A percentile compares a stretch with the other conserved stretches of the same genome.
These are phyloP conservation scores for Dendrobium chrysotoxum DNA, from an alignment of 106 monocot species.

Conservation along the genomic window DNA sequence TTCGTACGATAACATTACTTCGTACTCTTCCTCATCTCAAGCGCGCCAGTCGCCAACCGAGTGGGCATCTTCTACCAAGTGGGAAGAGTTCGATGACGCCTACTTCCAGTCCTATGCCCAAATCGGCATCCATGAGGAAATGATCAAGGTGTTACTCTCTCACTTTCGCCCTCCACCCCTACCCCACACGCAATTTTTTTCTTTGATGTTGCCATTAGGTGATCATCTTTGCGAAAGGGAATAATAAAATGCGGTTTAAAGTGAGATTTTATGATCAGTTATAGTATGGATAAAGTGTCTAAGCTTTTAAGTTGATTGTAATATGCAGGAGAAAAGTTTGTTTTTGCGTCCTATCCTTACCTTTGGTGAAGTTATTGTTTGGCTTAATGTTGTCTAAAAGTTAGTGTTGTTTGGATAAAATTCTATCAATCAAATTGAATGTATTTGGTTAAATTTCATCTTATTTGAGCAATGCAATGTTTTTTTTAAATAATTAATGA, in stretches of 20 bases:
- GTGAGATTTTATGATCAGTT: no score
- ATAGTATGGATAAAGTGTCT: no score
- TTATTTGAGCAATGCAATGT: not conserved
- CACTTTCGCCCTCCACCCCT: not conserved
- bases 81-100: constrained; percentile 57
- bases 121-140: constrained; percentile 86
- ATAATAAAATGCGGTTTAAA: no score
- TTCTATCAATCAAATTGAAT: not conserved
- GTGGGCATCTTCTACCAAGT: constrained; percentile 18
- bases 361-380: no score
- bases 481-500: not conserved
- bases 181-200: not conserved
- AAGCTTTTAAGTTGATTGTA: no score
- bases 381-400: no score
- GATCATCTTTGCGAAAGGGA: not conserved
- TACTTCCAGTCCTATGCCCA: constrained; percentile 91
- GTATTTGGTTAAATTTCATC: not conserved
- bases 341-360: no score
- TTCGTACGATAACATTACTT: constrained; percentile 8
- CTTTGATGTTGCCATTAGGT: not conserved
- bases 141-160: constrained; percentile 70
- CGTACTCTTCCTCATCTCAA: constrained; percentile 3
- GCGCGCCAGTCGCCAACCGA: constrained; percentile 6
- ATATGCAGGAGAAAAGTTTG: not conserved
- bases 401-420: not conserved